Conservation (phyloP, 108 stramenopile genomes). For the Cyclotella baltica region DNA sequence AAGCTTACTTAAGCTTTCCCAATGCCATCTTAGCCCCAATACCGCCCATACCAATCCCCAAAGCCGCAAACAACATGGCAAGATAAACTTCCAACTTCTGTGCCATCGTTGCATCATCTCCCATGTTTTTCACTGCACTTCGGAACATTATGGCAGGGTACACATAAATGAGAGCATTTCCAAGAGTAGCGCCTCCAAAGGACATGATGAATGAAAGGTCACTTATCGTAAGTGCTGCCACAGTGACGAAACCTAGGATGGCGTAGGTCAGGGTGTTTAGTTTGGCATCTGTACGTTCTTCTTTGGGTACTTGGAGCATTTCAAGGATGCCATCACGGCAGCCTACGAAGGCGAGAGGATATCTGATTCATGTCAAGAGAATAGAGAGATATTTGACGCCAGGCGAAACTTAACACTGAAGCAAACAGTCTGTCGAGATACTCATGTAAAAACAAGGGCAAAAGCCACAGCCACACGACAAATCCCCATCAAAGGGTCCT, state of each 20-base stretch:
- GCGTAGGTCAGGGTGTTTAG: slow-evolving; percentile 65
- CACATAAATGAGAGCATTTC: slow-evolving; percentile 81
- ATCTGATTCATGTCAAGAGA: slow-evolving; percentile 53
- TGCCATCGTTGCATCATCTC: slow-evolving; percentile 57
- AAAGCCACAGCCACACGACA: slow-evolving; percentile 93
- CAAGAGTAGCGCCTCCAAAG: slow-evolving; percentile 86
- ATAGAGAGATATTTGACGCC: background rate
- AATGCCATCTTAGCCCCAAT: slow-evolving; percentile 84
- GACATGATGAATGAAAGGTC: slow-evolving; percentile 71
- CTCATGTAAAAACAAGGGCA: slow-evolving; percentile 88
- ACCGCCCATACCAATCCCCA: slow-evolving; percentile 82
- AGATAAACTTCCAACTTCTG: slow-evolving; percentile 65
- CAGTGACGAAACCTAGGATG: slow-evolving; percentile 55
- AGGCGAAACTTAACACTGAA: slow-evolving; percentile 11
- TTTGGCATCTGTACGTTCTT: slow-evolving; percentile 62
- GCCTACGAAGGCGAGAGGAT: slow-evolving; percentile 92
- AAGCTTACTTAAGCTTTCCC: slow-evolving; percentile 17
- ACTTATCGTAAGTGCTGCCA: slow-evolving; percentile 53
- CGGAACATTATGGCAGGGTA: slow-evolving; percentile 86
- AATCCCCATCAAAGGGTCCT: slow-evolving; percentile 84
- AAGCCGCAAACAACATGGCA: slow-evolving; percentile 66
- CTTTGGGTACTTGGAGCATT: slow-evolving; percentile 62
- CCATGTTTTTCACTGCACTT: slow-evolving; percentile 61
- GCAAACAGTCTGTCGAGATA: slow-evolving; percentile 48
- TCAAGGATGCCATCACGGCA: slow-evolving; percentile 83